phyloP scores from a whole-genome alignment of 495 filamentous ascomycete species.

The Lichina pygmaea region DNA sequence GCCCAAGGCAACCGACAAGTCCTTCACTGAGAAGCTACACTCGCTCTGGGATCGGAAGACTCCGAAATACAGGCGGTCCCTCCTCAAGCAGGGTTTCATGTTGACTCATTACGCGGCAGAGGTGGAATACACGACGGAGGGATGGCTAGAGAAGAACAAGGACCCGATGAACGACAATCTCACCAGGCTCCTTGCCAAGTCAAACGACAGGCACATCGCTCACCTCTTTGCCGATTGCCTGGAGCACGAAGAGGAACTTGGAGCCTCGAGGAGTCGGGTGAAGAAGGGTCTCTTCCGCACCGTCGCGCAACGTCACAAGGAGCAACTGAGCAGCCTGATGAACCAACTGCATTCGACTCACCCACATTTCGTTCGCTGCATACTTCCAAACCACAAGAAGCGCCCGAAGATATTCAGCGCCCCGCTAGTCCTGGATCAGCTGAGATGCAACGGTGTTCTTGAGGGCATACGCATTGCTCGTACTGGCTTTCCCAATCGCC shows the following conservation, averaged over 20 bases:
- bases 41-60: conserved; percentile 91
- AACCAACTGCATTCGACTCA: conserved; percentile 85
- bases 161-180: conserved; percentile 95
- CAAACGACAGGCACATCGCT: conserved; percentile 58
- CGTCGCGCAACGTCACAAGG: conserved; percentile 91
- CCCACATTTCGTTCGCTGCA: conserved; percentile 95
- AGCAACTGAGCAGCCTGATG: conserved; percentile 88
- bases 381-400: conserved; percentile 96
- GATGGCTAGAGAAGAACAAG: conserved; percentile 98
- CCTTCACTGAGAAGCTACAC: conserved; percentile 93
- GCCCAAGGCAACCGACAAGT: conserved; percentile 94
- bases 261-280: conserved; percentile 48
- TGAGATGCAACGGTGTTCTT: conserved; percentile 93
- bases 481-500: conserved; percentile 91
- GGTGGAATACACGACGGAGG: conserved; percentile 85
- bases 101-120: conserved; percentile 98
- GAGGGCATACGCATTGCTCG: conserved; percentile 95
- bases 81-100: conserved; percentile 77
- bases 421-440: conserved; percentile 74
- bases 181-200: conserved; percentile 61
- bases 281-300: conserved; percentile 97
- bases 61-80: conserved; percentile 69
- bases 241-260: conserved; percentile 39
- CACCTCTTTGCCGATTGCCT: conserved; percentile 70
- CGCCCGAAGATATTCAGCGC: conserved; percentile 79